Evolutionary conservation across 1,284 basidiomycete species (phyloP), one percentile per base, ranked within the genome.

Genomic region (Rhodotorula sp.): DNA sequence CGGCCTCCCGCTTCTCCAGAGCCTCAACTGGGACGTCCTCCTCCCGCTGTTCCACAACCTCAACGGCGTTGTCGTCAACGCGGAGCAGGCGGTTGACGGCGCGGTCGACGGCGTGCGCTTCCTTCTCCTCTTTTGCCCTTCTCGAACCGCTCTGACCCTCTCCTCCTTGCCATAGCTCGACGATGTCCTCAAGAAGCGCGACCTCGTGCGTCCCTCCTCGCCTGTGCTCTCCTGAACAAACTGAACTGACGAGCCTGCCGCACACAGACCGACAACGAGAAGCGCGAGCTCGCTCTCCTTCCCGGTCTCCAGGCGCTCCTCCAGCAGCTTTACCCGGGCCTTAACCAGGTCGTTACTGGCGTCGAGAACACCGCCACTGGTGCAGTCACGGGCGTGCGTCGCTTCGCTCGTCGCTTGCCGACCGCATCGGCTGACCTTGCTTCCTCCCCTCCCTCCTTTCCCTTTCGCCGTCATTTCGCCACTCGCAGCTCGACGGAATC

Each of bases 221-320:
- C 4, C 17, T 13, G 15, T 29, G 6, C 32, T 21, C 29, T 9
- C 17, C 27, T 3, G 3, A 1, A 7, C 12, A 3, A 4, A 27
- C 19, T 41, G n/a, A n/a, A n/a, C n/a, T 32, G 4, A 19, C 29
- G 29, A 12, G 5, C 15, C 51, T 9, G 3, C 19, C 41, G 8
- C 39, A 12, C 29, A 29, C 51, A 60, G 41, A 44, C 1, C 25
- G 58, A 55, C 21, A 25, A 36, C 37, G 50, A 62, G 61, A 53
- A 62, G 61, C 61, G 61, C 58, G 61, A 63, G 36, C n/a, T 53
- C 9, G 12, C 50, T 4, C 61, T 61, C 50, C 34, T 61, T 22
- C 37, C n/a, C 17, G 37, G 36, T 9, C 61, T 62, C 37, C 61
- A 41, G 36, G 19, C 13, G 3, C 37, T n/a, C 4, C 36, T 57